These are phyloP conservation scores for Beauveria bassiana DNA, from an alignment of 2,329 filamentous ascomycete species.

Conservation along the genomic window DNA sequence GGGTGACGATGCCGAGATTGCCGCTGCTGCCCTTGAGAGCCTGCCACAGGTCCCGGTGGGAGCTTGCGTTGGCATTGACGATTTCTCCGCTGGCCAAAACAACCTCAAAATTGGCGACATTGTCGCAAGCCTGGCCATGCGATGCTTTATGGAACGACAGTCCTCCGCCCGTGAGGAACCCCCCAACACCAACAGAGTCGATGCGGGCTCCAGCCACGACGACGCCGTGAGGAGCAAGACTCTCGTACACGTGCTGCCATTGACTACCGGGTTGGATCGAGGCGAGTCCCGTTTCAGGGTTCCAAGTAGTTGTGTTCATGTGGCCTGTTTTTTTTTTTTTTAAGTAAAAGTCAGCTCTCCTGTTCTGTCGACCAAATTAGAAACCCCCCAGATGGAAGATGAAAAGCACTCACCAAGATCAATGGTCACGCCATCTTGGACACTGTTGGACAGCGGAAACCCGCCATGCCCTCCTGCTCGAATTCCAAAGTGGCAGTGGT, in stretches of 20 bases:
- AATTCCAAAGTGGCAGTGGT: constrained; percentile 14
- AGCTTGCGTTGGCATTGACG: no score
- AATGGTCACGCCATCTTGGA: constrained; percentile 14
- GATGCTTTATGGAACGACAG: constrained; percentile 27
- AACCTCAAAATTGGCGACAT: constrained; percentile 33
- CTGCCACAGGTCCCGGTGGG: no score
- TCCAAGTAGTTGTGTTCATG: constrained; percentile 24
- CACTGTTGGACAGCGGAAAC: constrained; percentile 3
- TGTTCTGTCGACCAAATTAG: no score
- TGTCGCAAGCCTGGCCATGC: constrained; percentile 34
- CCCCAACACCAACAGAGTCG: constrained; percentile 28
- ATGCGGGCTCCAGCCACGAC: constrained; percentile 27
- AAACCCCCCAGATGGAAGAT: no score
- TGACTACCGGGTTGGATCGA: constrained; percentile 27
- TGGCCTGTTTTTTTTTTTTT: background rate
- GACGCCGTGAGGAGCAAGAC: constrained; percentile 25
- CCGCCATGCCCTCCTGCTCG: constrained; percentile 14
- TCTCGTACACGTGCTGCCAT: constrained; percentile 31
- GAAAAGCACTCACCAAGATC: background rate
- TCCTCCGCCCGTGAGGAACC: constrained; percentile 28
- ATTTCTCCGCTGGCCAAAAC: constrained; percentile 28
- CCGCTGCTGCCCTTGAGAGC: no score
- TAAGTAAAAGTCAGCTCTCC: no score
- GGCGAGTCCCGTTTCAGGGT: constrained; percentile 22
- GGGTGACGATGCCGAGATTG: no score